Percentiles rank a stretch among this genome's conserved stretches.
These are phyloP conservation scores for Scheffersomyces lignicola DNA, from an alignment of 1,139 yeast genomes.

Conservation along the genomic window DNA sequence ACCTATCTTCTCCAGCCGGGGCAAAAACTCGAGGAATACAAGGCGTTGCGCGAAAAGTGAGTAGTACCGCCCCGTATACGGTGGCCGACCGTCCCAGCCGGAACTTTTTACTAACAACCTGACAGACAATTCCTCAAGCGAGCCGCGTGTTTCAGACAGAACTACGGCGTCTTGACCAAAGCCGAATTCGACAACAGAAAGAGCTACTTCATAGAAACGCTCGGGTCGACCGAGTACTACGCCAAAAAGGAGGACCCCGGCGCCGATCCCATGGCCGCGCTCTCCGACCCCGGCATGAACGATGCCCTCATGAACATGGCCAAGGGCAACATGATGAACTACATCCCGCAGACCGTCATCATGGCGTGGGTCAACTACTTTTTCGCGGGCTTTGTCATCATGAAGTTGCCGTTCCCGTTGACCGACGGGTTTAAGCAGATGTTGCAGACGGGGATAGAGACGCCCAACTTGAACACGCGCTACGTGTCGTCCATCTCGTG, in stretches of 20 bases:
- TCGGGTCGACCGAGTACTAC: slow-evolving; percentile 52
- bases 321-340: slow-evolving; percentile 77
- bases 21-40: slow-evolving; percentile 54
- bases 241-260: slow-evolving; percentile 48
- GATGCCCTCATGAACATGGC: slow-evolving; percentile 82
- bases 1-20: slow-evolving; percentile 59
- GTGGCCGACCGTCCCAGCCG: not conserved
- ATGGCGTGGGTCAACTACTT: slow-evolving; percentile 97
- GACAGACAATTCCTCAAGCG: slow-evolving; percentile 52
- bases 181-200: slow-evolving; percentile 52
- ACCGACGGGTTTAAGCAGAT: slow-evolving; percentile 88
- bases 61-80: too few relatives aligned
- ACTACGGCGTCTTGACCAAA: slow-evolving; percentile 45
- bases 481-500: slow-evolving; percentile 98
- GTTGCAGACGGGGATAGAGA: slow-evolving; percentile 86
- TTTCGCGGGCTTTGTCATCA: slow-evolving; percentile 87
- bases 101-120: too few relatives aligned
- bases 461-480: slow-evolving; percentile 82
- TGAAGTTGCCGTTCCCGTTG: slow-evolving; percentile 60
- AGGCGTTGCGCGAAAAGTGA: slow-evolving; percentile 59
- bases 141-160: slow-evolving; percentile 52
- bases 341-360: slow-evolving; percentile 86
- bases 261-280: slow-evolving; percentile 53
- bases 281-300: slow-evolving; percentile 69
- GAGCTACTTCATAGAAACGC: slow-evolving; percentile 39